These are phyloP conservation scores for Scytalidium lignicola DNA, from an alignment of 2,329 filamentous ascomycete species.

Conservation along the genomic window DNA sequence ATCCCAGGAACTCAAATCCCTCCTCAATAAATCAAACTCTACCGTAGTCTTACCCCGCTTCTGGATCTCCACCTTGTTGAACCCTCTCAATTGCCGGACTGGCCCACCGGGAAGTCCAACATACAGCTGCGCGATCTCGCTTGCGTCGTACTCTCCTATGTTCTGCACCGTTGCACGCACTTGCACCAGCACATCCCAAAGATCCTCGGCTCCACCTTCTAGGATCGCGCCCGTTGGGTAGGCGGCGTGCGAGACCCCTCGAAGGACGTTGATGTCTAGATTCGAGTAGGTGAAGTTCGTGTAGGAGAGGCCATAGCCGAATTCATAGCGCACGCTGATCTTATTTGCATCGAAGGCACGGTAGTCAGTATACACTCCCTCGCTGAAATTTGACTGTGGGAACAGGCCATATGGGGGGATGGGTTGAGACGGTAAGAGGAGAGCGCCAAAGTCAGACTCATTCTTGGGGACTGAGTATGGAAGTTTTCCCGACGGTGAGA, in stretches of 20 bases:
- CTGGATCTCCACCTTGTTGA: slow-evolving; percentile 49
- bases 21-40: slow-evolving; percentile 48
- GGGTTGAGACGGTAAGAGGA: slow-evolving; percentile 30
- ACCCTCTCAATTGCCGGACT: slow-evolving; percentile 56
- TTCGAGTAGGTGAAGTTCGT: slow-evolving; percentile 47
- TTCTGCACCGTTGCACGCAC: slow-evolving; percentile 43
- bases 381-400: slow-evolving; percentile 39
- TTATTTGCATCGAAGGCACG: slow-evolving; percentile 38
- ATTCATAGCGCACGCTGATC: slow-evolving; percentile 31
- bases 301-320: slow-evolving; percentile 48
- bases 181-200: slow-evolving; percentile 47
- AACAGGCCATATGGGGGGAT: slow-evolving; percentile 46
- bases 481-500: slow-evolving; percentile 41
- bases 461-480: slow-evolving; percentile 56
- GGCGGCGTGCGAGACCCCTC: slow-evolving; percentile 40
- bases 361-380: slow-evolving; percentile 48
- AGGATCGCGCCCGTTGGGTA: slow-evolving; percentile 51
- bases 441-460: slow-evolving; percentile 46
- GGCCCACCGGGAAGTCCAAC: slow-evolving; percentile 32
- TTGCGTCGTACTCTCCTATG: slow-evolving; percentile 34
- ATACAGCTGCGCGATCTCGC: slow-evolving; percentile 26
- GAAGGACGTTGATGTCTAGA: slow-evolving; percentile 31
- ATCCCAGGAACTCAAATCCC: slow-evolving; percentile 63
- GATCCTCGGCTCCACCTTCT: slow-evolving; percentile 44
- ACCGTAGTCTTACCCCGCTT: slow-evolving; percentile 40